Evolutionary conservation across 2,329 filamentous ascomycete species (phyloP).

Genomic region (Tolypocladium album): DNA sequence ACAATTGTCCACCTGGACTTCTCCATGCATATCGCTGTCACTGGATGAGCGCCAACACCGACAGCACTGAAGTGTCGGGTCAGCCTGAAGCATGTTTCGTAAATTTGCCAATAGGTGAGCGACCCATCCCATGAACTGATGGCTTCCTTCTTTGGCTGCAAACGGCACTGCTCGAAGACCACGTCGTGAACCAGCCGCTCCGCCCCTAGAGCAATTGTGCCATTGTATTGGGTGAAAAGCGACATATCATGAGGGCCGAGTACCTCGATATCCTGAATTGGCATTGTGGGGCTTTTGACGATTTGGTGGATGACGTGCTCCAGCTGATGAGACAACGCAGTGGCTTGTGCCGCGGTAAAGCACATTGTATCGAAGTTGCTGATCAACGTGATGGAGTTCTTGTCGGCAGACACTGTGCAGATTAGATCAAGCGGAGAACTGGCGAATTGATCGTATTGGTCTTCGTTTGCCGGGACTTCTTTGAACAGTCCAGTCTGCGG

Average conservation of each 20-base stretch:
- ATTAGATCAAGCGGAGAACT: background rate
- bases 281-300: background rate
- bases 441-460: background rate
- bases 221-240: background rate
- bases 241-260: background rate
- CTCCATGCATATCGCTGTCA: constrained; percentile 3
- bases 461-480: background rate
- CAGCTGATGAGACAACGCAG: background rate
- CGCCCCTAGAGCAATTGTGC: background rate
- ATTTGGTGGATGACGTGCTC: background rate
- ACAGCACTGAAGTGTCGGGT: background rate
- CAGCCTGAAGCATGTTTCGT: background rate
- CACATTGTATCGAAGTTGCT: background rate
- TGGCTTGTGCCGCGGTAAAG: background rate
- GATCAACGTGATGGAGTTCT: background rate
- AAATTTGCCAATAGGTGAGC: background rate
- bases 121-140: constrained; percentile 1
- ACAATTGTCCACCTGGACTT: constrained; percentile 2
- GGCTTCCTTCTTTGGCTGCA: background rate
- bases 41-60: background rate
- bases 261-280: background rate
- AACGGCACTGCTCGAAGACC: background rate
- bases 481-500: background rate
- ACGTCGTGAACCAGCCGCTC: background rate
- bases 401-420: background rate